Evolutionary conservation across 495 filamentous ascomycete species (phyloP), one percentile per base, ranked within the genome.

Genomic region (Aeminium ludgeri): DNA sequence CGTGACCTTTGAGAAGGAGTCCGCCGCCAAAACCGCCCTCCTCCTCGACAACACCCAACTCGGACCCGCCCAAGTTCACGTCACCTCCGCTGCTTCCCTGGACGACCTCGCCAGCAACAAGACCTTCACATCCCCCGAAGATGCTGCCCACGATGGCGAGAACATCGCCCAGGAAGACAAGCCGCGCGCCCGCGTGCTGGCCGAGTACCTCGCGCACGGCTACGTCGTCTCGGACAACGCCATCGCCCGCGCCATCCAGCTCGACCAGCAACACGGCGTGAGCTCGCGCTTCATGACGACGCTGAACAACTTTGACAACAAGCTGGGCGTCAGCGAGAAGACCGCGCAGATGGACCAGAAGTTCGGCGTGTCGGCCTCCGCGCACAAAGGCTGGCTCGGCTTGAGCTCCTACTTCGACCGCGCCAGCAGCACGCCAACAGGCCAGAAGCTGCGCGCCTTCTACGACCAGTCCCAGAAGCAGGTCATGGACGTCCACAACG

Each of bases 41-140:
- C 83, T 97, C 38, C 78, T 97, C 40, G 86, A 97, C 60, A 83
- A 92, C 60, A 96, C 91, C 50, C 77, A 85, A 62, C 77, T 97
- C 38, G 86, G 87, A 50, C 60, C 73, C 29, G 75, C 77, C 35
- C 70, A 84, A 40, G 86, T 97, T 42, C 65, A 74, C 32, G 89
- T 97, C 44, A 66, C 76, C 36, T 61, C 72, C 35, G 74, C 78
- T 16, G 65, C 73, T 23, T 72, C 70, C 51, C 65, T 83, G 49
- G 68, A 70, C 28, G 66, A 78, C 20, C 65, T 85, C 41, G 78
- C 80, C 38, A 68, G 65, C 36, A 45, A 41, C 36, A 53, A 43
- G 28, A 55, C 59, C 23, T 25, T 25, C 23, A 36, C 31, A 3
- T 13, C 31, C 4, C 25, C 12, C 29, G 12, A 30, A 20, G 62